Evolutionary conservation across 352 stramenopile genomes (phyloP), one percentile per base, ranked within the genome.

Genomic region (Pythium brachiatum): DNA sequence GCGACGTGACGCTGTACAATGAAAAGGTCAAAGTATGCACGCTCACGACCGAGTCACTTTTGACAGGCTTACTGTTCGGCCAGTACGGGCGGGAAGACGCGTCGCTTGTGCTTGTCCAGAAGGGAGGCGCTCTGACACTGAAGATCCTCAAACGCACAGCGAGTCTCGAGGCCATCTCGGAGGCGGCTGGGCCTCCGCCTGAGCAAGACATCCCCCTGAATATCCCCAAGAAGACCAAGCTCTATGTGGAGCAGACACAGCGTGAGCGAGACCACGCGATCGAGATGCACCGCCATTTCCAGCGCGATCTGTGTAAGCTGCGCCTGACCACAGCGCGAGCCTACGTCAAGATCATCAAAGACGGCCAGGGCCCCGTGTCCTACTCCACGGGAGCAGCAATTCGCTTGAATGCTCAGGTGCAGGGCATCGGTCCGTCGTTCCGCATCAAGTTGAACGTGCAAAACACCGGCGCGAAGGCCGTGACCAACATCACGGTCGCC

Each of bases 231-330:
- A 97, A 97, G 54, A 98, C 92, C n/a, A 96, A 95, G 34, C 64
- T 98, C 50, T 98, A 96, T 65, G 89, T 98, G 25, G 92, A 98
- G 62, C 89, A 97, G 64, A 96, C 91, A 16, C 87, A 97, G 61
- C 83, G 92, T 8, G 91, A 97, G 63, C 81, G 89, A 26, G 85
- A 97, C 52, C 82, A 96, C 53, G 88, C 88, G 7, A 88, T 73
- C 13, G 92, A 97, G 63, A 97, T 98, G 81, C 91, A 98, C 60
- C 81, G 88, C 26, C 83, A 92, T 52, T 98, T 97, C 58, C 92
- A 98, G 68, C 77, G 88, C 25, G 88, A 97, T 38, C 68, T 98
- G 27, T 96, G 88, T 72, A 95, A 95, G 46, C 67, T 97, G 12
- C 83, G 92, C 0, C 74, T 97, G 36, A 94, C 77, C 2, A 92